Percentiles rank a stretch among this genome's conserved stretches.
Conservation (phyloP, 805 yeast genomes). For the Kodamaea sagamina region DNA sequence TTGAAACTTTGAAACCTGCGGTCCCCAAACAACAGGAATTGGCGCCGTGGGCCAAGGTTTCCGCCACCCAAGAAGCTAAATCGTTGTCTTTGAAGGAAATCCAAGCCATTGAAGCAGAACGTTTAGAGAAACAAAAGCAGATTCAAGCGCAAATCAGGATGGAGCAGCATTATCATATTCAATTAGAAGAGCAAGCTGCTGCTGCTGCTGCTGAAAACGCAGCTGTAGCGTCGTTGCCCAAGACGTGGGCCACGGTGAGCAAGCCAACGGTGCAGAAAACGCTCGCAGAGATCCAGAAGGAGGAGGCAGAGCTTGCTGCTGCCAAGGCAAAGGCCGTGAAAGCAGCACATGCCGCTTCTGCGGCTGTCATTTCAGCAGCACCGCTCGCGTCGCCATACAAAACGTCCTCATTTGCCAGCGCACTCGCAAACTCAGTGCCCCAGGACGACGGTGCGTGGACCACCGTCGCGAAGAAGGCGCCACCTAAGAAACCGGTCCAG, state of each 20-base stretch:
- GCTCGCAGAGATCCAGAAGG: slow-evolving; percentile 62
- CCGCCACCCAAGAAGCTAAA: slow-evolving; percentile 20
- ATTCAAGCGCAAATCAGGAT: slow-evolving; percentile 33
- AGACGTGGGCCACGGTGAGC: slow-evolving; percentile 43
- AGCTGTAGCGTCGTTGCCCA: slow-evolving; percentile 35
- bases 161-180: slow-evolving; percentile 25
- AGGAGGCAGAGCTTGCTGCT: slow-evolving; percentile 49
- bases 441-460: slow-evolving; percentile 45
- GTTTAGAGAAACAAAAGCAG: slow-evolving; percentile 39
- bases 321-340: slow-evolving; percentile 26
- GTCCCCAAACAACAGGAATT: slow-evolving; percentile 22
- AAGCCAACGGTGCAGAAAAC: slow-evolving; percentile 45
- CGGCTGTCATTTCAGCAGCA: slow-evolving; percentile 10
- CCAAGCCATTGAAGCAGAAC: slow-evolving; percentile 52
- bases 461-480: slow-evolving; percentile 37
- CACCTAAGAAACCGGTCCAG: slow-evolving; percentile 27
- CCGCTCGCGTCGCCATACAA: slow-evolving; percentile 15
- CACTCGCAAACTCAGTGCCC: slow-evolving; percentile 31
- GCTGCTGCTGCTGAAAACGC: slow-evolving; percentile 27
- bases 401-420: slow-evolving; percentile 33
- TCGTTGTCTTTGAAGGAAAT: slow-evolving; percentile 54
- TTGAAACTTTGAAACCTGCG: slow-evolving; percentile 20
- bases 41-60: slow-evolving; percentile 59
- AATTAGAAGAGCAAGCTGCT: slow-evolving; percentile 20
- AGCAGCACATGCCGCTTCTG: slow-evolving; percentile 8